Conservation (phyloP, 192 early-diverging fungal species). For the Lunasporangiospora selenospora region DNA sequence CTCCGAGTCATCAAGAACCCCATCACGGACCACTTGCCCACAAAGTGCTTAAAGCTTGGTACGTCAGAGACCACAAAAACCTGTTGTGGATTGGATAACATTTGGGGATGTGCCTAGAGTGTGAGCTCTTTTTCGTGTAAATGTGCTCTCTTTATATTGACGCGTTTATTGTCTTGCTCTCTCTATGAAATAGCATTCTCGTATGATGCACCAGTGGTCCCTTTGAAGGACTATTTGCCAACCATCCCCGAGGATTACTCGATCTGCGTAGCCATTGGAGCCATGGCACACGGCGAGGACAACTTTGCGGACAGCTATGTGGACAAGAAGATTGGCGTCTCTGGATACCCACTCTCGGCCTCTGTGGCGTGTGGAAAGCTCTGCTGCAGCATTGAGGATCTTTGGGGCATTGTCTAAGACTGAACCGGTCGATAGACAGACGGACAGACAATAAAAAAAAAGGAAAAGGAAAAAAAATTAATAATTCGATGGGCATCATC, state of each 20-base stretch:
- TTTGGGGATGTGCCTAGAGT: not conserved
- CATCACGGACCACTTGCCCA: slow-evolving; percentile 94
- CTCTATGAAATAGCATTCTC: slow-evolving; percentile 70
- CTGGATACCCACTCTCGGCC: slow-evolving; percentile 96
- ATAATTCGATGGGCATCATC: no score
- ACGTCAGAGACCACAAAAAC: no score
- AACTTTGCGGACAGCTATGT: slow-evolving; percentile 95
- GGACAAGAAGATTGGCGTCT: slow-evolving; percentile 97
- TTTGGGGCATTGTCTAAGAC: slow-evolving; percentile 81
- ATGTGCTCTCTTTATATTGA: no score
- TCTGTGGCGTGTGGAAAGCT: slow-evolving; percentile 98
- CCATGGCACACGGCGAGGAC: slow-evolving; percentile 96
- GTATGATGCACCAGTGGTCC: slow-evolving; percentile 87
- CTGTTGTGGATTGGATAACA: no score
- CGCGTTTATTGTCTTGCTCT: not conserved
- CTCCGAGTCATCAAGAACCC: slow-evolving; percentile 99
- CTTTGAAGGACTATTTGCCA: slow-evolving; percentile 80
- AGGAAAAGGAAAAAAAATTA: not conserved
- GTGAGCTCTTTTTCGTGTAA: no score
- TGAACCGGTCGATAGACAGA: no score
- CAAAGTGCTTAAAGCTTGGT: slow-evolving; percentile 87
- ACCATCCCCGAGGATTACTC: slow-evolving; percentile 81
- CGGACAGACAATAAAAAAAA: no score
- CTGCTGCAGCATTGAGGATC: slow-evolving; percentile 84
- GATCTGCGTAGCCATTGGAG: slow-evolving; percentile 92